phyloP scores from a whole-genome alignment of 768 basidiomycete genomes.

The Suillus paluster region DNA sequence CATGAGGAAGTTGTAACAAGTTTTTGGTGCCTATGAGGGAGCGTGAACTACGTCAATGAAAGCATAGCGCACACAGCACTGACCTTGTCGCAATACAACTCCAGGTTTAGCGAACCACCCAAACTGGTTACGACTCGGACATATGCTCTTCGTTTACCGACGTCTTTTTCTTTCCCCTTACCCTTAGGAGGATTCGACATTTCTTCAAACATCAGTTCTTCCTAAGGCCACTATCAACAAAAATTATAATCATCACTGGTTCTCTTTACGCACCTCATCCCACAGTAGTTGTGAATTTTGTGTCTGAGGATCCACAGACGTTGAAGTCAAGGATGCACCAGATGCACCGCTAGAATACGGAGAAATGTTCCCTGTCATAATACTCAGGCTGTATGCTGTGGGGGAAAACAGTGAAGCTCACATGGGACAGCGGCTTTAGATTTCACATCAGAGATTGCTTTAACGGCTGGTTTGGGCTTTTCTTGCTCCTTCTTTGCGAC shows the following conservation, averaged over 20 bases:
- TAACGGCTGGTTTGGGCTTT: slow-evolving; percentile 33
- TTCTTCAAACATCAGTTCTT: slow-evolving; percentile 98
- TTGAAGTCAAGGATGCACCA: slow-evolving; percentile 93
- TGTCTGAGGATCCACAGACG: slow-evolving; percentile 80
- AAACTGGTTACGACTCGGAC: slow-evolving; percentile 94
- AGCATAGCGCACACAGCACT: slow-evolving; percentile 1
- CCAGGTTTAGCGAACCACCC: slow-evolving; percentile 85
- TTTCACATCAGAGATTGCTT: slow-evolving; percentile 46
- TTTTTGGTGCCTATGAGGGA: slow-evolving; percentile 82
- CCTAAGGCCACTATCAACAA: slow-evolving; percentile 44
- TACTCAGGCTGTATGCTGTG: slow-evolving; percentile 4
- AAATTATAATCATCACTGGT: not conserved
- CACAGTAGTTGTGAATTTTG: slow-evolving; percentile 79
- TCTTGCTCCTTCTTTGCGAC: slow-evolving; percentile 40
- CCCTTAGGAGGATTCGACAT: slow-evolving; percentile 80
- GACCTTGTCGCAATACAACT: slow-evolving; percentile 89
- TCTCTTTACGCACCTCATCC: slow-evolving; percentile 68
- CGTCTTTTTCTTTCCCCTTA: slow-evolving; percentile 92
- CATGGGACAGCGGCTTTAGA: slow-evolving; percentile 69
- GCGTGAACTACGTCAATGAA: not conserved
- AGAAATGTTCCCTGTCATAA: slow-evolving; percentile 78
- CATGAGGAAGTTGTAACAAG: slow-evolving; percentile 98
- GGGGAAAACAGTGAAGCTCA: slow-evolving; percentile 36
- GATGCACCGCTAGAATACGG: slow-evolving; percentile 89
- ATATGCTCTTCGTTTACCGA: slow-evolving; percentile 90